These are phyloP conservation scores for Anacardium occidentale DNA, from an alignment of 345 rosid species.

Conservation along the genomic window DNA sequence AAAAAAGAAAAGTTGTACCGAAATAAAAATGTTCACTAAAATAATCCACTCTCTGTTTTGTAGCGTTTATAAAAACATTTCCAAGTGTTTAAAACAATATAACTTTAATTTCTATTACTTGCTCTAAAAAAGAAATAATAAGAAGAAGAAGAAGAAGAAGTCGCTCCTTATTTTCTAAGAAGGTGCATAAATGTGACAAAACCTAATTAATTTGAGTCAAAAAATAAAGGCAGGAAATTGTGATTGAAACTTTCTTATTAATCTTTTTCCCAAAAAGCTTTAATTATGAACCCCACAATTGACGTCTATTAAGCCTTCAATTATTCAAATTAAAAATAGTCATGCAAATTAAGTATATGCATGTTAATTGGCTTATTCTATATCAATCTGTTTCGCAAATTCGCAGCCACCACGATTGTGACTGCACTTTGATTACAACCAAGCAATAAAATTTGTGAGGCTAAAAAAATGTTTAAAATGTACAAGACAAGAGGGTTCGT, in stretches of 20 bases:
- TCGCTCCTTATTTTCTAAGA: not conserved
- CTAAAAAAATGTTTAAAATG: not conserved
- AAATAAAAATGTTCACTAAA: no score
- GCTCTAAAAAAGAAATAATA: no score
- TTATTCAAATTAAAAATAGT: not conserved
- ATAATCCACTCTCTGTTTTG: no score
- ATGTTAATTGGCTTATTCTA: no score
- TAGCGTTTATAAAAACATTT: no score
- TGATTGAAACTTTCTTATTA: conserved; percentile 11
- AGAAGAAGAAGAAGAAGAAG: not conserved
- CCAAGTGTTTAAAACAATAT: no score
- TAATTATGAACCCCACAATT: conserved; percentile 26
- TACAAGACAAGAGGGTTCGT: conserved; percentile 16
- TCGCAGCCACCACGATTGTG: conserved; percentile 24
- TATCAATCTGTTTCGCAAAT: not conserved
- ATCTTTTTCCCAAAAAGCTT: conserved; percentile 12
- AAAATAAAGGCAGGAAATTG: not conserved
- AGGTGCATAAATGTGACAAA: conserved; percentile 26
- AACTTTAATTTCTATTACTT: no score
- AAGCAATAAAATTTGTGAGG: not conserved
- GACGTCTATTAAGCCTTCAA: not conserved
- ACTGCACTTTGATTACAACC: conserved; percentile 21
- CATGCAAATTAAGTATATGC: not conserved
- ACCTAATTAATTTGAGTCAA: conserved; percentile 15
- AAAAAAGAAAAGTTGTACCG: no score